These are phyloP conservation scores for Crithidia mellificae DNA, from an alignment of 208 protist genomes.

Conservation along the genomic window DNA sequence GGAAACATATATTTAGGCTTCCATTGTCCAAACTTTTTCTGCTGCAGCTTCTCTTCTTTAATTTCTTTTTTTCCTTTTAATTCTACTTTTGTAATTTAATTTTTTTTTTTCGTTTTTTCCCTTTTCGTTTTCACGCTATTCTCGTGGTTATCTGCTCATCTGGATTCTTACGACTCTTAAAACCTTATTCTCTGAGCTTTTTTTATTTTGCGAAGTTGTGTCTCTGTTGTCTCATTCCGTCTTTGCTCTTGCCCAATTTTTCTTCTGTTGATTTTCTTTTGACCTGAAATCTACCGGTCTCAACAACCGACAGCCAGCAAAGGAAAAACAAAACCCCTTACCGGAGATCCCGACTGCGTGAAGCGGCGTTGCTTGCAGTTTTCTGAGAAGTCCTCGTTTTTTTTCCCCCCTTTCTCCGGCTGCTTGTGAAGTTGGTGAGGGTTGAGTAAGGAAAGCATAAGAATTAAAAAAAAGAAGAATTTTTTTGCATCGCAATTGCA, in stretches of 20 bases:
- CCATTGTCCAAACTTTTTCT: background rate
- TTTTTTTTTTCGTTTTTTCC: background rate
- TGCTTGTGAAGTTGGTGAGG: too few species aligned
- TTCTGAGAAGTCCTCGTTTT: too few species aligned
- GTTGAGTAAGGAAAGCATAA: background rate
- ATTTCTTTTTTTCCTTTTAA: background rate
- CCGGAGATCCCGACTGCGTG: too few species aligned
- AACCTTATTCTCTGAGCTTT: background rate
- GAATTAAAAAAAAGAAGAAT: background rate
- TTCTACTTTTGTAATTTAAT: background rate
- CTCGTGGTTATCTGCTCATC: conserved; percentile 1
- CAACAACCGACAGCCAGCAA: too few species aligned
- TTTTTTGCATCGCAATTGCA: background rate
- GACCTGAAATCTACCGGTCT: too few species aligned
- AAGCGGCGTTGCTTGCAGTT: too few species aligned
- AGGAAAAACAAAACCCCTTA: too few species aligned
- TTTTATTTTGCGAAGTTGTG: background rate
- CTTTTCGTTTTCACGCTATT: background rate
- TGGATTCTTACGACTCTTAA: background rate
- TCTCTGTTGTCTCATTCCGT: background rate
- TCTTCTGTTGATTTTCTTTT: too few species aligned
- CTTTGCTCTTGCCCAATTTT: background rate
- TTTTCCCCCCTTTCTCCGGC: too few species aligned
- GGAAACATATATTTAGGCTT: background rate
- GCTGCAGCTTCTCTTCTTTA: background rate